These are phyloP conservation scores for Solanum chmielewskii DNA, from an alignment of 257 asterid species.

Conservation along the genomic window DNA sequence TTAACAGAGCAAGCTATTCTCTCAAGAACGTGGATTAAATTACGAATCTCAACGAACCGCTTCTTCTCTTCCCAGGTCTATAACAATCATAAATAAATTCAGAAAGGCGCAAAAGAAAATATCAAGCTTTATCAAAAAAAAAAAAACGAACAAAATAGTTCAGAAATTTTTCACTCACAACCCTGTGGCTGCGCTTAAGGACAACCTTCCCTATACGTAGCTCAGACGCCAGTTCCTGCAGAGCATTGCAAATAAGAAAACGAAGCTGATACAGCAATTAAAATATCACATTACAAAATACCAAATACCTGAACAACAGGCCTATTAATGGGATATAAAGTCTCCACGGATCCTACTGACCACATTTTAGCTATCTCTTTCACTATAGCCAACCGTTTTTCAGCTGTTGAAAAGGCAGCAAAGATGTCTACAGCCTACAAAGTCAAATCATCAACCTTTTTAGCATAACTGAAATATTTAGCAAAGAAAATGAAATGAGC, in stretches of 20 bases:
- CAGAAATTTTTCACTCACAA: constrained; percentile 28
- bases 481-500: background rate
- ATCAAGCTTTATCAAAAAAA: background rate
- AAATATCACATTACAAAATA: background rate
- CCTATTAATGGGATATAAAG: constrained; percentile 62
- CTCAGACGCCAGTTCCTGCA: constrained; percentile 40
- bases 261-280: background rate
- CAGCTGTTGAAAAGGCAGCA: constrained; percentile 68
- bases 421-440: constrained; percentile 84
- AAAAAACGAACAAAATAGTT: background rate
- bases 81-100: background rate
- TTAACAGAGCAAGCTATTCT: constrained; percentile 79
- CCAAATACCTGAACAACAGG: constrained; percentile 57
- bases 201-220: constrained; percentile 55
- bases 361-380: constrained; percentile 61
- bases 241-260: background rate
- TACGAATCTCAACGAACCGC: constrained; percentile 70
- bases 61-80: constrained; percentile 45
- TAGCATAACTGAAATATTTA: background rate
- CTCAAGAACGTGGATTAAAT: constrained; percentile 75
- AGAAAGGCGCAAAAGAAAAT: background rate
- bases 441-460: background rate
- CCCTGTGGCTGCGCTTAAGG: constrained; percentile 28
- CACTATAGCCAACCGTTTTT: constrained; percentile 58
- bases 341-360: constrained; percentile 37